Conservation (phyloP, 208 protist genomes). For the Naegleria fowleri region DNA sequence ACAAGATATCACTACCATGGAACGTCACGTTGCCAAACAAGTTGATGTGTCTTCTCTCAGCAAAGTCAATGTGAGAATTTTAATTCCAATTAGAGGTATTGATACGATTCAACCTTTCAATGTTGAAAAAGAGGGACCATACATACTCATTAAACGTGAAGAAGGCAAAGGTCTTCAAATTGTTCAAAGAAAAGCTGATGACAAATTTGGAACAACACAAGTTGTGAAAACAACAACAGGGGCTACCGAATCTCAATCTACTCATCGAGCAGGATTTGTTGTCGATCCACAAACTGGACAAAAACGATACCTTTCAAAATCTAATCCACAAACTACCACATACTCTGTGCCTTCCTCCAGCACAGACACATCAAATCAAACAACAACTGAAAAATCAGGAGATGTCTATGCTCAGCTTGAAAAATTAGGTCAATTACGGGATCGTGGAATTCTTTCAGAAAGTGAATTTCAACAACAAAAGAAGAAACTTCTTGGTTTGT, state of each 20-base stretch:
- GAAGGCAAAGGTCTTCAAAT: not conserved
- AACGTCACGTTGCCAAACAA: not conserved
- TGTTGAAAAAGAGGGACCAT: not conserved
- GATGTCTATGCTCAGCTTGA: slow-evolving; percentile 11
- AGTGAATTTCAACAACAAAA: slow-evolving; percentile 10
- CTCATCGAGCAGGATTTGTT: not conserved
- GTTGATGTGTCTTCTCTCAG: not conserved
- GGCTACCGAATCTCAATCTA: not conserved
- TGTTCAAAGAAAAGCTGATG: not conserved
- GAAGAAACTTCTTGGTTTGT: not conserved
- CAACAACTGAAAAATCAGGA: not conserved
- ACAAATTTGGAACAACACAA: not conserved
- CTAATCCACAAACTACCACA: not conserved
- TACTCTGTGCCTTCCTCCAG: not conserved
- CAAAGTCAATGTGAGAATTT: not conserved
- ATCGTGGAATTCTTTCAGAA: not conserved
- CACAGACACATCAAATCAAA: not conserved
- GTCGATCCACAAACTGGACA: not conserved
- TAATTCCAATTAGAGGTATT: not conserved
- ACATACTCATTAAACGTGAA: not conserved
- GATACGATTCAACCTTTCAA: not conserved
- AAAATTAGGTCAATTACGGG: not conserved
- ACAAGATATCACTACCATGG: not conserved
- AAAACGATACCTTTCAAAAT: not conserved
- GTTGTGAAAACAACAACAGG: not conserved